phyloP scores from a whole-genome alignment of 163 green algal species.

The Chloroidium sp. region DNA sequence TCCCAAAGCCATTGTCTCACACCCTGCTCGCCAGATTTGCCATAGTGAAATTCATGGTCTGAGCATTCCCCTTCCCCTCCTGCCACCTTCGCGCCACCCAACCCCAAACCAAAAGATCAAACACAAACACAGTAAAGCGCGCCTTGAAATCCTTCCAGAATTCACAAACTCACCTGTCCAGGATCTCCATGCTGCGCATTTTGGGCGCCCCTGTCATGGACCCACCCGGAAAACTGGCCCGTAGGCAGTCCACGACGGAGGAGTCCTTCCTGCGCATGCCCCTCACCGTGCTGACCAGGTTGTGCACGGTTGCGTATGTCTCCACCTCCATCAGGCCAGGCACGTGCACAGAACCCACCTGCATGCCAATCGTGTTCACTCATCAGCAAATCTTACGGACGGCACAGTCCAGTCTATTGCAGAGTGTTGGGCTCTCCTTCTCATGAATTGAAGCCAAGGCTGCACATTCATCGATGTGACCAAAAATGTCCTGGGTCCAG shows the following conservation, averaged over 20 bases:
- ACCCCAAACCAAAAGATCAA: too few species aligned
- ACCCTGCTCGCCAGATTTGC: too few species aligned
- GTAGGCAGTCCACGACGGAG: constrained; percentile 58
- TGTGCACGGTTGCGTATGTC: constrained; percentile 87
- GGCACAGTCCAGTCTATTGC: not conserved
- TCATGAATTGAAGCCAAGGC: too few species aligned
- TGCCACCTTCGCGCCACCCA: too few species aligned
- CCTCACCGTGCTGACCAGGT: constrained; percentile 86
- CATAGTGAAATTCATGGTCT: too few species aligned
- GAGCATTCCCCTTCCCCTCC: too few species aligned
- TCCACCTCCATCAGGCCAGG: constrained; percentile 91
- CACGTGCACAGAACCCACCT: constrained; percentile 78
- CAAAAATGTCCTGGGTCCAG: not conserved
- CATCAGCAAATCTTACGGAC: not conserved
- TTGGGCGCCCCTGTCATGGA: constrained; percentile 94
- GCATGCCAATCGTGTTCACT: not conserved
- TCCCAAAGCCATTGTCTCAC: too few species aligned
- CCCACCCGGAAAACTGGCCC: constrained; percentile 83
- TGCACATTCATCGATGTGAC: not conserved
- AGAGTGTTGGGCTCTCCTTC: too few species aligned
- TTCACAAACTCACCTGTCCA: constrained; percentile 46
- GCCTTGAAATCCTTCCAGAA: too few species aligned
- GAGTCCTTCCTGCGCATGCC: constrained; percentile 35
- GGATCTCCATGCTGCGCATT: constrained; percentile 82
- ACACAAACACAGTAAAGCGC: too few species aligned